Conservation (phyloP, 352 stramenopile species). For the Phytophthora ohioensis region DNA sequence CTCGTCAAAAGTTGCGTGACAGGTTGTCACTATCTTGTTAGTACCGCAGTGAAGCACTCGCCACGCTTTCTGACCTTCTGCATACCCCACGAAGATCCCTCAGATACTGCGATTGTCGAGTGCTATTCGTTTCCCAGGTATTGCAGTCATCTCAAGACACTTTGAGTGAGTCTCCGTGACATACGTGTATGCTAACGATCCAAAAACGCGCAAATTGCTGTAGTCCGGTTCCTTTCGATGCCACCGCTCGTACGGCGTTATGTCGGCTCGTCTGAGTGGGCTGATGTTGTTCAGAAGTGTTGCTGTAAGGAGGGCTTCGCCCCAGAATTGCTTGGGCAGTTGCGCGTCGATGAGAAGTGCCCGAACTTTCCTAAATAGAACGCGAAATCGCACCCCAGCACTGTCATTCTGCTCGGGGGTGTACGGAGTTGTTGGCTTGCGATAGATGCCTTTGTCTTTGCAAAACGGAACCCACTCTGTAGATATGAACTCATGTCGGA, state of each 20-base stretch:
- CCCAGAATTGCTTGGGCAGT: slow-evolving; percentile 27
- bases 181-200: slow-evolving; percentile 21
- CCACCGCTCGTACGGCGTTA: slow-evolving; percentile 18
- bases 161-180: slow-evolving; percentile 3
- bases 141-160: background rate
- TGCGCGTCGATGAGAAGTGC: slow-evolving; percentile 13
- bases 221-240: slow-evolving; percentile 15
- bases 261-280: slow-evolving; percentile 2
- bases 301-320: slow-evolving; percentile 3
- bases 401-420: slow-evolving; percentile 21
- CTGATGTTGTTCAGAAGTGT: slow-evolving; percentile 3
- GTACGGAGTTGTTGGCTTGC: background rate
- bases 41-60: slow-evolving; percentile 16
- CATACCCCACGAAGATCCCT: slow-evolving; percentile 17
- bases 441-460: slow-evolving; percentile 1
- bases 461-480: slow-evolving; percentile 2
- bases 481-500: slow-evolving; percentile 18
- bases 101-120: slow-evolving; percentile 14
- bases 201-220: slow-evolving; percentile 17
- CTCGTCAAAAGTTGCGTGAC: slow-evolving; percentile 23
- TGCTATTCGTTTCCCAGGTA: background rate
- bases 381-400: slow-evolving; percentile 18
- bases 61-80: slow-evolving; percentile 7
- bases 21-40: slow-evolving; percentile 1
- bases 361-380: slow-evolving; percentile 23